Evolutionary conservation across 805 yeast genomes (phyloP).

Genomic region (Candida silvatica): DNA sequence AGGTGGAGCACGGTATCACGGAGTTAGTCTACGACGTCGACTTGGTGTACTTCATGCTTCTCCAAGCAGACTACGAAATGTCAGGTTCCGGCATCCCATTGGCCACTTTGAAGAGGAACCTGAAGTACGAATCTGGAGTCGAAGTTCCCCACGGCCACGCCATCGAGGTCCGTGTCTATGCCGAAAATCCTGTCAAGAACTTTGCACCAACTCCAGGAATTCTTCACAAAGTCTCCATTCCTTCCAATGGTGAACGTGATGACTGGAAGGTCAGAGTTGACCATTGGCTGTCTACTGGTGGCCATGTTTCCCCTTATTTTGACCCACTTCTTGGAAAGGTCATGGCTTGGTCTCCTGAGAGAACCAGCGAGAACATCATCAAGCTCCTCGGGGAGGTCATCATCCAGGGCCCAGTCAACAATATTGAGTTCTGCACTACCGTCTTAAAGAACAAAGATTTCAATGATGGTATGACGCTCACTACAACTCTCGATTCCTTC

Average conservation of each 20-base stretch:
- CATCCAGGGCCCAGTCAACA: constrained; percentile 21
- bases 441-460: constrained; percentile 12
- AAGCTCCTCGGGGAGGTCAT: constrained; percentile 12
- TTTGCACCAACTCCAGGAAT: constrained; percentile 23
- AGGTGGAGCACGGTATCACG: constrained; percentile 24
- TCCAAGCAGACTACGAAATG: constrained; percentile 20
- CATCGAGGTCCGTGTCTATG: constrained; percentile 21
- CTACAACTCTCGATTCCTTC: constrained; percentile 14
- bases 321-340: constrained; percentile 24
- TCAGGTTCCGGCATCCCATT: constrained; percentile 14
- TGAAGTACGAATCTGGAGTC: constrained; percentile 9
- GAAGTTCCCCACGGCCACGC: constrained; percentile 20
- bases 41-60: constrained; percentile 17
- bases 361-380: constrained; percentile 16
- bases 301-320: constrained; percentile 22
- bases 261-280: constrained; percentile 14
- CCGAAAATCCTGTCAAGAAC: constrained; percentile 19
- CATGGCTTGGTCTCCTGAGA: constrained; percentile 18
- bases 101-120: constrained; percentile 5
- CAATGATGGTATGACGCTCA: constrained; percentile 13
- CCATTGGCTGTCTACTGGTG: constrained; percentile 21
- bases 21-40: constrained; percentile 19
- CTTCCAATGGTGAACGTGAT: background rate
- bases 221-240: constrained; percentile 16
- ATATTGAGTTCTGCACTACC: constrained; percentile 16